phyloP scores from a whole-genome alignment of 352 stramenopile genomes.

The Globisporangium megalacanthum region DNA sequence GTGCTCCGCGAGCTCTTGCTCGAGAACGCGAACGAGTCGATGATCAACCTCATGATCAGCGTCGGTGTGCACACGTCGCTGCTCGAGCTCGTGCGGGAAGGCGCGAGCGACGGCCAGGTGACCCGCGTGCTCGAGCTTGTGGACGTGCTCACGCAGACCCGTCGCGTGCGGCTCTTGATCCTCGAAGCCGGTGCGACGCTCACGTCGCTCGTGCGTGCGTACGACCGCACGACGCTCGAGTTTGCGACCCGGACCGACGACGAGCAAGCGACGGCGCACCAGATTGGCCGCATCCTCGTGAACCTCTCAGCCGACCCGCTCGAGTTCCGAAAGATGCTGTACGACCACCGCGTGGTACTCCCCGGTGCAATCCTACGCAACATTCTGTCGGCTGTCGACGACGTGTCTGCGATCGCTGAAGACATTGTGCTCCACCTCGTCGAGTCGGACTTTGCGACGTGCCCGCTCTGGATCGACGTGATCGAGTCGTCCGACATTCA shows the following conservation, averaged over 20 bases:
- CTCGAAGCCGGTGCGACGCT: slow-evolving; percentile 53
- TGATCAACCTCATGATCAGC: slow-evolving; percentile 69
- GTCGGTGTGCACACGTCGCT: slow-evolving; percentile 60
- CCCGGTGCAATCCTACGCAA: slow-evolving; percentile 57
- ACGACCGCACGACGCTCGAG: slow-evolving; percentile 34
- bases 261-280: slow-evolving; percentile 35
- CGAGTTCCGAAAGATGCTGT: slow-evolving; percentile 77
- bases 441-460: slow-evolving; percentile 77
- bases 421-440: slow-evolving; percentile 74
- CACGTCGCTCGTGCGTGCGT: slow-evolving; percentile 48
- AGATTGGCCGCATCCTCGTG: slow-evolving; percentile 55
- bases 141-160: slow-evolving; percentile 44
- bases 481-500: slow-evolving; percentile 61
- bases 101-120: slow-evolving; percentile 20
- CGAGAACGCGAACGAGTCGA: slow-evolving; percentile 48
- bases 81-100: slow-evolving; percentile 48
- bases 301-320: slow-evolving; percentile 67
- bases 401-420: slow-evolving; percentile 56
- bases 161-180: slow-evolving; percentile 63
- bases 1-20: slow-evolving; percentile 59
- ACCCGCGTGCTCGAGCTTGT: slow-evolving; percentile 36
- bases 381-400: slow-evolving; percentile 41
- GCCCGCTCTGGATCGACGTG: slow-evolving; percentile 71
- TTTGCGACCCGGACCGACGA: slow-evolving; percentile 28
- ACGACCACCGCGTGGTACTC: slow-evolving; percentile 54